Percentiles rank a stretch among this genome's conserved stretches.
These are phyloP conservation scores for Sophora flavescens DNA, from an alignment of 306 rosid genomes.

Conservation along the genomic window DNA sequence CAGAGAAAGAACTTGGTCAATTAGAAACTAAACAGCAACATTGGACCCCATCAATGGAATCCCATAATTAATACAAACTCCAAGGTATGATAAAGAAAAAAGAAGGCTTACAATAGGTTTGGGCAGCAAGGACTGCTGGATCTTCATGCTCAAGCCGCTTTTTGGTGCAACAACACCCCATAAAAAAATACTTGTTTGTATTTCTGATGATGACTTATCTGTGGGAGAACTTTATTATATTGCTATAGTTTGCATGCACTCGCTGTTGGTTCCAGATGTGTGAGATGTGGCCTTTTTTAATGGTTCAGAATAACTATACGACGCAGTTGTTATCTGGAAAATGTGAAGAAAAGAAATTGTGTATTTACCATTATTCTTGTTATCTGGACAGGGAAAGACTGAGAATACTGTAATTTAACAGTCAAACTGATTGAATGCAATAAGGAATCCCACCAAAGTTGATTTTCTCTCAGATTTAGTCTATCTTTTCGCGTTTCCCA, in stretches of 20 bases:
- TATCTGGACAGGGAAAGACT: too few relatives aligned
- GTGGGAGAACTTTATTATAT: neutral
- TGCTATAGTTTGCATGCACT: neutral
- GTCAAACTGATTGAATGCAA: too few relatives aligned
- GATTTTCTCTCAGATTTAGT: too few relatives aligned
- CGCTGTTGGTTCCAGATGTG: too few relatives aligned
- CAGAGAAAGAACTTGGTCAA: neutral
- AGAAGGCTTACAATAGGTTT: constrained; percentile 59
- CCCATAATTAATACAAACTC: neutral
- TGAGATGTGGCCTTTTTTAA: too few relatives aligned
- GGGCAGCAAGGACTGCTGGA: constrained; percentile 55
- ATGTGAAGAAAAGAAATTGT: too few relatives aligned
- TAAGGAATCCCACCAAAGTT: too few relatives aligned
- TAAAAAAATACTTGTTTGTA: constrained; percentile 13
- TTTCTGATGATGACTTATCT: neutral
- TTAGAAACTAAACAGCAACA: neutral
- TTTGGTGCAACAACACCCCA: constrained; percentile 61
- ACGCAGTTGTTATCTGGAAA: too few relatives aligned
- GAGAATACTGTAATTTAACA: too few relatives aligned
- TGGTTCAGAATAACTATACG: too few relatives aligned
- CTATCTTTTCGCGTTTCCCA: too few relatives aligned
- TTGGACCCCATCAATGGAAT: neutral
- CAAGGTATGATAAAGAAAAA: neutral
- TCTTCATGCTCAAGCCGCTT: constrained; percentile 47
- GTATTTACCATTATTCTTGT: too few relatives aligned